phyloP scores from a whole-genome alignment of 805 yeast genomes.

The Metschnikowia drakensbergensis region DNA sequence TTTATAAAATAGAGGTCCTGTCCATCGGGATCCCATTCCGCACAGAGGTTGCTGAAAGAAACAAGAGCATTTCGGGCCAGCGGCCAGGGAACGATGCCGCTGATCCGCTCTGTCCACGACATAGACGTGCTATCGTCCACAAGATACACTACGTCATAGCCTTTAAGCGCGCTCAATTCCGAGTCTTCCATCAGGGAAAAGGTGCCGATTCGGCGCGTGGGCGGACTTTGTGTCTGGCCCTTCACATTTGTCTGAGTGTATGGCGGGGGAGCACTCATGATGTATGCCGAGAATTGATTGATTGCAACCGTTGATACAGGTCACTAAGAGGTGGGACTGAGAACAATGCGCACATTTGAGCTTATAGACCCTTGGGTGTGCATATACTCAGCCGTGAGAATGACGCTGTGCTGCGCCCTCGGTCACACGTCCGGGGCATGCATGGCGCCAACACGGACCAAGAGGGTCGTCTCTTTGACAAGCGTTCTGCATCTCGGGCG shows the following conservation, averaged over 20 bases:
- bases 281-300: background rate
- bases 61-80: slow-evolving; percentile 14
- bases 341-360: background rate
- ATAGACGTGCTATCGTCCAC: slow-evolving; percentile 16
- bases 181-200: slow-evolving; percentile 8
- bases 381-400: background rate
- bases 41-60: slow-evolving; percentile 13
- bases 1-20: slow-evolving; percentile 17
- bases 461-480: too few species aligned
- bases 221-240: background rate
- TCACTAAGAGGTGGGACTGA: background rate
- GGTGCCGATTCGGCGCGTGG: background rate
- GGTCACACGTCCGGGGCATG: background rate
- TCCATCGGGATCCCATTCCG: slow-evolving; percentile 18
- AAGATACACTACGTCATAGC: slow-evolving; percentile 15
- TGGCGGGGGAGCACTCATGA: slow-evolving; percentile 2
- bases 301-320: background rate
- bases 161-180: slow-evolving; percentile 13
- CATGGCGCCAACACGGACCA: too few species aligned
- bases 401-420: background rate
- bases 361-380: background rate
- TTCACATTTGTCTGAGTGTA: background rate
- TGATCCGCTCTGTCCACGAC: slow-evolving; percentile 11
- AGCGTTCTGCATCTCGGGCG: too few species aligned
- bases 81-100: slow-evolving; percentile 16